These are phyloP conservation scores for Cyclotella kingstonii DNA, from an alignment of 108 stramenopile genomes.

Conservation along the genomic window DNA sequence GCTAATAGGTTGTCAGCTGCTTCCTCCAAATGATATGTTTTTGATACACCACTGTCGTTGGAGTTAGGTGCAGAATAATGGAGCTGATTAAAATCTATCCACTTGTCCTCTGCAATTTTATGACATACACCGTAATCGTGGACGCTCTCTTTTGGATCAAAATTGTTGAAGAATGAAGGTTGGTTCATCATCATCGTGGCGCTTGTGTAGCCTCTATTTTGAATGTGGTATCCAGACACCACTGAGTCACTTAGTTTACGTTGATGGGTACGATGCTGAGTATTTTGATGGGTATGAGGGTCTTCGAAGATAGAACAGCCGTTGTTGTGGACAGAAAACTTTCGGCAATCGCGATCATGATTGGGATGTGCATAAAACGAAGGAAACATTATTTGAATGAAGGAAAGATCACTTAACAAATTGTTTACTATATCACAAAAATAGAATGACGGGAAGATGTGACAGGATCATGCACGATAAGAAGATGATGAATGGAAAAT, in stretches of 20 bases:
- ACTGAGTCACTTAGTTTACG: neutral
- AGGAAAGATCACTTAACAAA: too few species aligned
- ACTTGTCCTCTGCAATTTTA: too few species aligned
- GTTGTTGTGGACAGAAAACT: too few species aligned
- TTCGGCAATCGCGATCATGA: too few species aligned
- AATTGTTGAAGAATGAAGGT: neutral
- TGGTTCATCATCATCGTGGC: neutral
- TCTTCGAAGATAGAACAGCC: too few species aligned
- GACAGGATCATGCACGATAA: too few species aligned
- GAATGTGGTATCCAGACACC: neutral
- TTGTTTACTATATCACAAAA: too few species aligned
- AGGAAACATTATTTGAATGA: too few species aligned
- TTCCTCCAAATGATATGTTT: neutral
- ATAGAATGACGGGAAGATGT: too few species aligned
- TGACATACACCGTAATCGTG: neutral
- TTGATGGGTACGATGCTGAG: neutral
- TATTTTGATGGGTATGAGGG: neutral
- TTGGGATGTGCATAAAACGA: too few species aligned
- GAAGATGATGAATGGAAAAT: too few species aligned
- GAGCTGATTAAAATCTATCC: neutral
- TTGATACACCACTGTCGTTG: neutral
- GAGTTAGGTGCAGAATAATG: neutral
- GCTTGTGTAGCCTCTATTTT: constrained; percentile 3
- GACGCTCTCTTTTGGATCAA: neutral
- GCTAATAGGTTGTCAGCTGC: constrained; percentile 29